These are phyloP conservation scores for Pseudofabraea citricarpa DNA, from an alignment of 2,329 filamentous ascomycete species.

Conservation along the genomic window DNA sequence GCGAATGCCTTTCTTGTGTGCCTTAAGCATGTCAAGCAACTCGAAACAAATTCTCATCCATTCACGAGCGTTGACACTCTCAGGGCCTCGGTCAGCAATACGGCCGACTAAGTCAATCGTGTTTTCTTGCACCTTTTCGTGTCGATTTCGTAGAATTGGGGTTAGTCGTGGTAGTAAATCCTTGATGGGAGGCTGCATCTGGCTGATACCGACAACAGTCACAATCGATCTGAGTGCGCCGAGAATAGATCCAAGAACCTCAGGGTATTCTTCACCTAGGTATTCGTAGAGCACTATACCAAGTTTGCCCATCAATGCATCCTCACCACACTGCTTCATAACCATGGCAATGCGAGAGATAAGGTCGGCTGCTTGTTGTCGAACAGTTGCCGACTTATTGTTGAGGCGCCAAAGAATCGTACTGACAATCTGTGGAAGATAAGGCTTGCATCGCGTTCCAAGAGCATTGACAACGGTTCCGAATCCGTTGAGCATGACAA, in stretches of 20 bases:
- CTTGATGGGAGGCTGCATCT: conserved; percentile 98
- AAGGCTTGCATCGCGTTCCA: conserved; percentile 89
- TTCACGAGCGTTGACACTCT: conserved; percentile 93
- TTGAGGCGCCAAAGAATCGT: conserved; percentile 95
- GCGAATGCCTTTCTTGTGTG: conserved; percentile 98
- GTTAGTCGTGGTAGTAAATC: conserved; percentile 92
- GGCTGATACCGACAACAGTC: conserved; percentile 93
- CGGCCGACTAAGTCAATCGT: conserved; percentile 97
- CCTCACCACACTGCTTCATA: conserved; percentile 98
- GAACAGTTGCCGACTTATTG: conserved; percentile 95
- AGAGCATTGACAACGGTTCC: conserved; percentile 96
- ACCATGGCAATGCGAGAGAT: conserved; percentile 97
- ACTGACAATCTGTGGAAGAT: conserved; percentile 92
- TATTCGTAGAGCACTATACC: conserved; percentile 96
- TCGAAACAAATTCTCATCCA: conserved; percentile 99
- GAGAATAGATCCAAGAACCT: conserved; percentile 93
- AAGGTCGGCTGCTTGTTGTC: conserved; percentile 93
- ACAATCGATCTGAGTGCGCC: conserved; percentile 94
- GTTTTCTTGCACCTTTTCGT: conserved; percentile 99
- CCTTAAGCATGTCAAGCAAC: conserved; percentile 97
- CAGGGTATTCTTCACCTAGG: conserved; percentile 95
- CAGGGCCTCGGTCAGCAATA: conserved; percentile 93
- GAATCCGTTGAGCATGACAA: conserved; percentile 95
- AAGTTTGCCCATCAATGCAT: conserved; percentile 91
- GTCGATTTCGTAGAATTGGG: conserved; percentile 95